Base-by-base conservation (phyloP, 73 alveolate genomes). In the Paraurostyla sp. region DNA sequence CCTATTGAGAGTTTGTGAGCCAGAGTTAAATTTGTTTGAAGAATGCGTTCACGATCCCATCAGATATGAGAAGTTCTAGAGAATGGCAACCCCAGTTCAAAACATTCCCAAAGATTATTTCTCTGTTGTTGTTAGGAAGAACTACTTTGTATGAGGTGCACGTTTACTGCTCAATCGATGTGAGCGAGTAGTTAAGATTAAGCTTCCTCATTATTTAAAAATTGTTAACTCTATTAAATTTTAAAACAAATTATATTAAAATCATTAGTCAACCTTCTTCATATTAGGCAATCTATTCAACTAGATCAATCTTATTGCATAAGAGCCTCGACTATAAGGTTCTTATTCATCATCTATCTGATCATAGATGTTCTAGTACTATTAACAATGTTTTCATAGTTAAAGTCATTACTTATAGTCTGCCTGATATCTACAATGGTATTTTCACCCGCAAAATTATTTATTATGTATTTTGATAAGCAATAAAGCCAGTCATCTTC, bases 41-140 rank as follows among this genome's bases (percentile, higher is more conserved):
- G 95, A 89, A 36, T 89, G 95, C 89, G 92, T 80, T 22, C 89
- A 89, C 63, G 95, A 89, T 76, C 95, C 95, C 18, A 92, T 89
- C 29, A 82, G 92, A 59, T 89, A 46, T 52, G 92, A 89, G 22
- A 89, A 81, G 62, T 89, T 89, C 92, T 42, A 32, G 16, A 63
- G 80, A 36, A 71, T 89, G 0, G 95, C 95, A 22, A 89, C 95
- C 27, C 95, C 95, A 7, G 78, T 41, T 0, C 95, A 89, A 69
- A 80, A 85, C 59, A 54, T 29, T 16, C 95, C 95, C 6, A 80
- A 81, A 40, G 92, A 80, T 6, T 89, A 60, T 89, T 89, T 89
- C 84, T 27, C 95, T 20, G 48, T 50, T 32, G 33, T 63, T n/a
- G 30, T 63, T 49, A 57, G 88, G 27, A 80, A 82, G 83, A 80